Conservation (phyloP, 2,329 filamentous ascomycete species). For the Epichloe amarillans region DNA sequence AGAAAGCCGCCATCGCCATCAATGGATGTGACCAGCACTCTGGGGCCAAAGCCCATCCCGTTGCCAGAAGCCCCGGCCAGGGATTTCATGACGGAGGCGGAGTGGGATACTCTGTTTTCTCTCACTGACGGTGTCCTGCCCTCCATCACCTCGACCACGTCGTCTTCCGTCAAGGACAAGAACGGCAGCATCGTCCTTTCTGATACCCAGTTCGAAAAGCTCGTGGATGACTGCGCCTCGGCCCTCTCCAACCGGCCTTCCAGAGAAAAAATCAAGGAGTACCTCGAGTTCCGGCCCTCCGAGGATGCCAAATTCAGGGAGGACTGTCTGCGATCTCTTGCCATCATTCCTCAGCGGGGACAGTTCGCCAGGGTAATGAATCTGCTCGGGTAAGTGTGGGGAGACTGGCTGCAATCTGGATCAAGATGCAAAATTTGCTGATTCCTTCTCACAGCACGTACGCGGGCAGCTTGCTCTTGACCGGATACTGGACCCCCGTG, state of each 20-base stretch:
- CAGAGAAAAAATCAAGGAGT: constrained; percentile 33
- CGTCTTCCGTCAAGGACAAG: constrained; percentile 23
- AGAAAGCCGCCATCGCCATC: no score
- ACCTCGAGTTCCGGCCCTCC: constrained; percentile 38
- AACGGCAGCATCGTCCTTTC: constrained; percentile 22
- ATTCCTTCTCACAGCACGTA: constrained; percentile 35
- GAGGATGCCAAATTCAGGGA: constrained; percentile 39
- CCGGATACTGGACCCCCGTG: constrained; percentile 52
- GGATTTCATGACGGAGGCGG: constrained; percentile 30
- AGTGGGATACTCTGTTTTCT: constrained; percentile 42
- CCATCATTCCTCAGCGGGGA: constrained; percentile 20
- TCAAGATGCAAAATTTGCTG: not conserved
- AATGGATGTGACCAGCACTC: not conserved
- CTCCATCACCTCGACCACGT: constrained; percentile 32
- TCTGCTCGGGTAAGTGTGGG: constrained; percentile 29
- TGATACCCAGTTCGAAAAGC: constrained; percentile 34
- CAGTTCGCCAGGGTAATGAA: constrained; percentile 26
- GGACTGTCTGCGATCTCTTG: constrained; percentile 31
- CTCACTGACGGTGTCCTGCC: constrained; percentile 48
- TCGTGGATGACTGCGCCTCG: constrained; percentile 25
- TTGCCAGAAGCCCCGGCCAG: constrained; percentile 16
- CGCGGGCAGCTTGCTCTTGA: constrained; percentile 49
- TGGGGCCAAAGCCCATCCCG: constrained; percentile 6
- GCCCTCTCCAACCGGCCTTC: constrained; percentile 25
- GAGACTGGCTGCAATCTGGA: not conserved